phyloP scores from a whole-genome alignment of 345 rosid genomes.

The Cardamine resedifolia region DNA sequence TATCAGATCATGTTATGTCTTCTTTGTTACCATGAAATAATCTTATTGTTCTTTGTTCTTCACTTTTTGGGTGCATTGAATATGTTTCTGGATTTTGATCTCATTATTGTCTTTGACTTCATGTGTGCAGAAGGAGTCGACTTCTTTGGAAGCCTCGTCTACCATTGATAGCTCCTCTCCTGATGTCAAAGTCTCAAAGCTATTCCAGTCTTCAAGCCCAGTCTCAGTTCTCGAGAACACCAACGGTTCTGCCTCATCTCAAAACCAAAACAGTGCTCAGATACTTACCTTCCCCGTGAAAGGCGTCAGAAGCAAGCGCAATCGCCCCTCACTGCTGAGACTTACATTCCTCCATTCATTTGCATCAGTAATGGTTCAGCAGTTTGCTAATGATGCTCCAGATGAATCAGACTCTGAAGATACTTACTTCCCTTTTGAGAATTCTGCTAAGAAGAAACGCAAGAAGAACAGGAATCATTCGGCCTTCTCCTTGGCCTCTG shows the following conservation, averaged over 20 bases:
- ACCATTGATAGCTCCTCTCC: conserved; percentile 35
- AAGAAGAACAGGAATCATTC: conserved; percentile 41
- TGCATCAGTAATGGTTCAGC: conserved; percentile 25
- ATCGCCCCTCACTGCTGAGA: conserved; percentile 42
- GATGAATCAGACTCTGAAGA: conserved; percentile 45
- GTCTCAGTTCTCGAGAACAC: conserved; percentile 76
- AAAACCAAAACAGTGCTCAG: conserved; percentile 38
- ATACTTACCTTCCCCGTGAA: conserved; percentile 47
- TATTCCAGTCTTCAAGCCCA: conserved; percentile 61
- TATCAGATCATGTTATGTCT: neutral
- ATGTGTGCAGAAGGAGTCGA: conserved; percentile 41
- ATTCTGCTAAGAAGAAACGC: conserved; percentile 42
- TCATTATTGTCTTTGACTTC: conserved; percentile 24
- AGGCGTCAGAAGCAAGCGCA: conserved; percentile 76
- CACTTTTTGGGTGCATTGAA: conserved; percentile 1
- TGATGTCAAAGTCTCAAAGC: conserved; percentile 46
- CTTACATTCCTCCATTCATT: conserved; percentile 30
- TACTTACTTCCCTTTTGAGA: conserved; percentile 32
- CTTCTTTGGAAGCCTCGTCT: conserved; percentile 44
- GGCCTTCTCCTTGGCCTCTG: conserved; percentile 25
- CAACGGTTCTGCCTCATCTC: conserved; percentile 52
- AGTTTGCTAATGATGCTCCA: conserved; percentile 9
- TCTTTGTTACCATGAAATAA: neutral
- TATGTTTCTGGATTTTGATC: conserved; percentile 6
- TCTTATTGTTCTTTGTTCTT: neutral